These are phyloP conservation scores for Sclerotinia minor DNA, from an alignment of 2,329 filamentous ascomycete genomes.

Conservation along the genomic window DNA sequence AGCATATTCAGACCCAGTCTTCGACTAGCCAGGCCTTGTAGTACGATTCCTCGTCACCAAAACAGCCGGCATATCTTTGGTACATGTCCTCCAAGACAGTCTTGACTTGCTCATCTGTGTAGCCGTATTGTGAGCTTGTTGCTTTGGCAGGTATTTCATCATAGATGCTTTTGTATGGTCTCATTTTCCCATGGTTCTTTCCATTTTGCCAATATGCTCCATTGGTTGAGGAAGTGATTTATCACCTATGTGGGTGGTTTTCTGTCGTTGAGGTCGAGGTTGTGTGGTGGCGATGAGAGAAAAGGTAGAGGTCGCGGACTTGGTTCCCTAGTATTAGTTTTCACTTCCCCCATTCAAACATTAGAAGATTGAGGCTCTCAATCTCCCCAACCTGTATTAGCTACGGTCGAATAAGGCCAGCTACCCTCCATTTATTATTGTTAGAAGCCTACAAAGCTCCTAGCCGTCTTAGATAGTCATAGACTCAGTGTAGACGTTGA, in stretches of 20 bases:
- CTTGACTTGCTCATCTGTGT: conserved; percentile 2
- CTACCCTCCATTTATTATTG: too few relatives aligned
- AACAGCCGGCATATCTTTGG: neutral
- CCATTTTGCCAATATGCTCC: neutral
- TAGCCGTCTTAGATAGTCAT: too few relatives aligned
- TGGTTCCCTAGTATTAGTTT: too few relatives aligned
- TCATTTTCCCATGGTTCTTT: neutral
- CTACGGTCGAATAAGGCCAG: too few relatives aligned
- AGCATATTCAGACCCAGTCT: neutral
- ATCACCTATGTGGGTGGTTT: neutral
- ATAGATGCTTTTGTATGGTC: neutral
- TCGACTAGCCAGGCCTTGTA: neutral
- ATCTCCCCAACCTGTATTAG: too few relatives aligned
- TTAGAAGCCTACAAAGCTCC: too few relatives aligned
- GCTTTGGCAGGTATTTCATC: conserved; percentile 2
- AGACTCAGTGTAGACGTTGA: too few relatives aligned
- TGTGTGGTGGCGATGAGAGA: neutral
- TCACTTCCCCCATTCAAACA: too few relatives aligned
- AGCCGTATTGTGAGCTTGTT: neutral
- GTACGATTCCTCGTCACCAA: neutral
- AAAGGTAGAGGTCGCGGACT: neutral
- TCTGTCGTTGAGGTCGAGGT: neutral
- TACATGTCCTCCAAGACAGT: neutral
- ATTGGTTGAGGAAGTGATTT: neutral
- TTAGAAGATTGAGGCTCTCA: too few relatives aligned